These are phyloP conservation scores for Remersonia thermophila DNA, from an alignment of 2,329 filamentous ascomycete species.

Conservation along the genomic window DNA sequence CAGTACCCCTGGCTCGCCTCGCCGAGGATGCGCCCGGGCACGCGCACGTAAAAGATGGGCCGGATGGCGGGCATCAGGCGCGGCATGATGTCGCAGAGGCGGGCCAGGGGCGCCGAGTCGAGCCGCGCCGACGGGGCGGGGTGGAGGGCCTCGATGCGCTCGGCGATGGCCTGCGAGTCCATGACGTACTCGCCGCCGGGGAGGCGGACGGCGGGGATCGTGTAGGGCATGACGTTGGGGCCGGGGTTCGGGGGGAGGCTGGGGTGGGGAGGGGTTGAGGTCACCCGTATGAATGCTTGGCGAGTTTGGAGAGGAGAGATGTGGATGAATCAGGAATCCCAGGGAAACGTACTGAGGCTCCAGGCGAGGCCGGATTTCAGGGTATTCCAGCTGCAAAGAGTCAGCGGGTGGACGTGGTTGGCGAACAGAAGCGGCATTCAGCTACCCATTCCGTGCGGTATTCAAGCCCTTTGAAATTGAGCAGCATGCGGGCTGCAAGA, in stretches of 20 bases:
- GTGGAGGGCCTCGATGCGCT: slow-evolving; percentile 43
- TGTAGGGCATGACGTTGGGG: slow-evolving; percentile 34
- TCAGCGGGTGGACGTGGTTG: background rate
- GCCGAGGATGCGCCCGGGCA: slow-evolving; percentile 40
- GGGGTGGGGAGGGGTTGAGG: background rate
- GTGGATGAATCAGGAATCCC: too few species aligned
- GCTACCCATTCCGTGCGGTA: slow-evolving; percentile 54
- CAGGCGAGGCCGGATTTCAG: slow-evolving; percentile 46
- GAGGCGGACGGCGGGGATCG: slow-evolving; percentile 42
- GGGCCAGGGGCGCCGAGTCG: slow-evolving; percentile 36
- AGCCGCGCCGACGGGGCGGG: slow-evolving; percentile 47
- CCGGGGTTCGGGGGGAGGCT: slow-evolving; percentile 26
- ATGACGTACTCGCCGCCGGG: slow-evolving; percentile 47
- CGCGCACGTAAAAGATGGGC: slow-evolving; percentile 32
- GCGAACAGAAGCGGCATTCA: background rate
- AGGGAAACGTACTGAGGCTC: slow-evolving; percentile 39
- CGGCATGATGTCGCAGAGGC: slow-evolving; percentile 30
- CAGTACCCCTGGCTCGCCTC: slow-evolving; percentile 43
- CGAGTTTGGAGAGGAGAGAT: background rate
- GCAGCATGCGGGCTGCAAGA: slow-evolving; percentile 42
- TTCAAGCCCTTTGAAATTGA: slow-evolving; percentile 56
- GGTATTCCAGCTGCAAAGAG: slow-evolving; percentile 44
- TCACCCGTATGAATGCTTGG: background rate
- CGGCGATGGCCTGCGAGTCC: slow-evolving; percentile 51
- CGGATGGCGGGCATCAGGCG: slow-evolving; percentile 23